Evolutionary conservation across 2,329 filamentous ascomycete species (phyloP), one percentile per base, ranked within the genome.

Genomic region (Fusarium tricinctum): DNA sequence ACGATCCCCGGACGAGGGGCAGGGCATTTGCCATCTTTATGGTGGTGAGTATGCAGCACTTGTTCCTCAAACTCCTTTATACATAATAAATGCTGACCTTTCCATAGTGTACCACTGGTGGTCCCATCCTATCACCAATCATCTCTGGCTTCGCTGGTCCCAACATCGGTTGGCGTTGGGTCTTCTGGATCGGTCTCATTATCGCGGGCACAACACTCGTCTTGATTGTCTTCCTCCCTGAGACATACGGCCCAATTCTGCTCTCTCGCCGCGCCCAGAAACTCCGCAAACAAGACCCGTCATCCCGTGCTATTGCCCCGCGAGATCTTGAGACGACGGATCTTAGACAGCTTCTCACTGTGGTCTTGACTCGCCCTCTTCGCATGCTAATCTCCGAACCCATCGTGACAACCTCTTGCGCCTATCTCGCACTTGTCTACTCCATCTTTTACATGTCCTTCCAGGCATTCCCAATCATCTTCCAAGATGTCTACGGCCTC

Each of bases 341-440:
- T 59, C 51, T 86, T 42, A 82, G 79, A 35, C 85, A 91, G 68
- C 84, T 92, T 52, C 76, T 89, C n/a, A 88, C 85, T 2, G 86
- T 91, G n/a, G 89, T 93, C 0, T 80, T 94, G 38, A 90, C 89
- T 2, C 82, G 92, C 1, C 92, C 92, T 0, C 77, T 94, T 8
- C 84, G 89, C 26, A 95, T 95, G 92, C 81, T 91, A 32, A 44
- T 86, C 50, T 89, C 85, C 43, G 92, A 96, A 74, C 89, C 90
- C 48, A 91, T 95, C 49, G 91, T 95, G 9, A 82, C 89, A 23
- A 90, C 88, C 48, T 88, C 86, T 2, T 93, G 89, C 76, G 75
- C 87, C 73, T 94, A 93, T 77, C 82, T 94, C 13, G 88, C 92
- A 33, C 82, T 94, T 28, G 85, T 89, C 33, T 94, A 93, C 74